Evolutionary conservation across 1,284 basidiomycete genomes (phyloP).

Genomic region (Ganoderma lingzhi): DNA sequence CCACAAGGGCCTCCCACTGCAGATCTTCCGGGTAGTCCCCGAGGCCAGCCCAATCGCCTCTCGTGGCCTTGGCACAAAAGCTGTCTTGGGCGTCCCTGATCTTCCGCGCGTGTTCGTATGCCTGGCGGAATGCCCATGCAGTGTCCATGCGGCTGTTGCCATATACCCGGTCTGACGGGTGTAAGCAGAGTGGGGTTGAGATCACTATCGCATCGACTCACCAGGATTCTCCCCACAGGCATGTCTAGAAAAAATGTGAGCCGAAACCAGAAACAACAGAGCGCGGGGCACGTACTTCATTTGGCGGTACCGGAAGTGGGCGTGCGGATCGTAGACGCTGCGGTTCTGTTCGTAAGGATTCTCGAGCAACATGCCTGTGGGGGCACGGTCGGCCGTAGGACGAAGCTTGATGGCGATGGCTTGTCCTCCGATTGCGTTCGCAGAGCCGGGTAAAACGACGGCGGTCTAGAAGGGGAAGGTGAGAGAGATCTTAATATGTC

Average conservation of each 20-base stretch:
- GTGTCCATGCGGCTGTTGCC: conserved; percentile 65
- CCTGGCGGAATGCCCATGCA: conserved; percentile 64
- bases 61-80: conserved; percentile 68
- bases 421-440: conserved; percentile 51
- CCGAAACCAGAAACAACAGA: neutral
- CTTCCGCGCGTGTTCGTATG: conserved; percentile 77
- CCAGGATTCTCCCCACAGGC: conserved; percentile 47
- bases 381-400: conserved; percentile 51
- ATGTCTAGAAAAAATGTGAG: conserved; percentile 26
- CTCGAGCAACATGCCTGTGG: conserved; percentile 56
- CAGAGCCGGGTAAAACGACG: conserved; percentile 57
- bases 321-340: conserved; percentile 36
- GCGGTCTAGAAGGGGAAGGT: conserved; percentile 36
- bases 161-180: conserved; percentile 40
- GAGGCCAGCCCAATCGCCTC: conserved; percentile 66
- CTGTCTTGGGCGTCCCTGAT: conserved; percentile 81
- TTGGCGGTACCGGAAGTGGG: conserved; percentile 54
- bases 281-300: conserved; percentile 45
- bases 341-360: conserved; percentile 51
- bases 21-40: conserved; percentile 80
- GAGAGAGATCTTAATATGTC: neutral
- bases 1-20: conserved; percentile 88
- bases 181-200: neutral
- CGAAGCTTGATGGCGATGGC: conserved; percentile 60
- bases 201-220: conserved; percentile 18